Evolutionary conservation across 129 eudicot genomes (phyloP).

Genomic region (Artemisia argyi): DNA sequence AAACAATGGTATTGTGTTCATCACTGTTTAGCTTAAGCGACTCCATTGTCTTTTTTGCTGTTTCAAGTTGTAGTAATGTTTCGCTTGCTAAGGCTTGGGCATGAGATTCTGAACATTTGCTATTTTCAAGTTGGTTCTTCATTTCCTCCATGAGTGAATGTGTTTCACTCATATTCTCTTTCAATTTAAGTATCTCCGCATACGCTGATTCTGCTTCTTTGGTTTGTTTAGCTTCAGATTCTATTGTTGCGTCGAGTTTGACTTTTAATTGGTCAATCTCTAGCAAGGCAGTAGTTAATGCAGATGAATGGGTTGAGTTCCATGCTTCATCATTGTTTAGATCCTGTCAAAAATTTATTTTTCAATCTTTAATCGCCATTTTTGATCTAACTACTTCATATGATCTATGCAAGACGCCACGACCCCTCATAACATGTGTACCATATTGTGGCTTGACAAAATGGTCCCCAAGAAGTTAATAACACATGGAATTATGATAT

Average conservation of each 20-base stretch:
- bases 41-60: constrained; percentile 65
- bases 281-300: constrained; percentile 56
- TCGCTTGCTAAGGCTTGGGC: constrained; percentile 65
- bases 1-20: constrained; percentile 47
- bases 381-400: no score
- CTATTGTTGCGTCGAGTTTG: constrained; percentile 47
- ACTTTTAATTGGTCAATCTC: constrained; percentile 59
- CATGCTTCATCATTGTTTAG: constrained; percentile 18
- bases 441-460: no score
- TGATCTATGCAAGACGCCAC: no score
- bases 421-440: no score
- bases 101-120: constrained; percentile 65
- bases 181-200: constrained; percentile 48
- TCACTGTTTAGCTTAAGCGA: constrained; percentile 42
- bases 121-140: constrained; percentile 57
- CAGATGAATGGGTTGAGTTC: constrained; percentile 38
- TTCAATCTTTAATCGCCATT: no score
- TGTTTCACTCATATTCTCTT: constrained; percentile 56
- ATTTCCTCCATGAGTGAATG: constrained; percentile 53
- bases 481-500: no score
- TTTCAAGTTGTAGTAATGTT: constrained; percentile 72
- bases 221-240: constrained; percentile 54
- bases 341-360: constrained; percentile 1
- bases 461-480: no score
- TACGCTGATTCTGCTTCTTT: constrained; percentile 46